Evolutionary conservation across 2,329 filamentous ascomycete species (phyloP).

Genomic region (Claviceps spartinae): DNA sequence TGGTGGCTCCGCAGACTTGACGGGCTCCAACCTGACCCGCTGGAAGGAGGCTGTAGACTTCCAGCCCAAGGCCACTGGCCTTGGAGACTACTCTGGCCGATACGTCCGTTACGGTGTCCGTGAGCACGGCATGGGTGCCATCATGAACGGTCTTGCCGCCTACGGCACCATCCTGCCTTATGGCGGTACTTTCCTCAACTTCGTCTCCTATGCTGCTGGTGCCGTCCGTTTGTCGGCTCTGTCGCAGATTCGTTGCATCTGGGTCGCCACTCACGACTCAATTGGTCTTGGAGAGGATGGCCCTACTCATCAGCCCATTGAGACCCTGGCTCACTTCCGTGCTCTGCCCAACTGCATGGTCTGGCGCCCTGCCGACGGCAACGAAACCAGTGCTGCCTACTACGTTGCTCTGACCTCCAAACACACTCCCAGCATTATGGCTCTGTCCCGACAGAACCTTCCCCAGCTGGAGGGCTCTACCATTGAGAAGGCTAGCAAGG

Average conservation of each 20-base stretch:
- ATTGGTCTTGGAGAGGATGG: conserved; percentile 98
- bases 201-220: conserved; percentile 94
- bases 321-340: conserved; percentile 96
- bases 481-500: conserved; percentile 81
- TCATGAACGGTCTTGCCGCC: conserved; percentile 88
- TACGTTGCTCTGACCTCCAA: conserved; percentile 86
- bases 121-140: conserved; percentile 83
- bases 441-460: conserved; percentile 94
- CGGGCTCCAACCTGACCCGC: conserved; percentile 94
- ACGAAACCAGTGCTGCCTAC: conserved; percentile 96
- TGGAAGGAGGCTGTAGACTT: conserved; percentile 98
- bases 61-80: conserved; percentile 74
- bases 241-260: conserved; percentile 81
- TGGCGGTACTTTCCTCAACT: conserved; percentile 96
- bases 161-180: conserved; percentile 94
- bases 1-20: conserved; percentile 94
- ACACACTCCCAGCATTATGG: conserved; percentile 83
- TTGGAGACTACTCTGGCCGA: conserved; percentile 82
- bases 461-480: conserved; percentile 92
- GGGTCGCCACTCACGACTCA: conserved; percentile 96
- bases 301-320: conserved; percentile 96
- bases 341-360: conserved; percentile 98
- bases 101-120: conserved; percentile 89
- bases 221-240: conserved; percentile 88
- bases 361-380: conserved; percentile 95